Conservation (phyloP, 164 flowering plant genomes). For the Taxillus chinensis region DNA sequence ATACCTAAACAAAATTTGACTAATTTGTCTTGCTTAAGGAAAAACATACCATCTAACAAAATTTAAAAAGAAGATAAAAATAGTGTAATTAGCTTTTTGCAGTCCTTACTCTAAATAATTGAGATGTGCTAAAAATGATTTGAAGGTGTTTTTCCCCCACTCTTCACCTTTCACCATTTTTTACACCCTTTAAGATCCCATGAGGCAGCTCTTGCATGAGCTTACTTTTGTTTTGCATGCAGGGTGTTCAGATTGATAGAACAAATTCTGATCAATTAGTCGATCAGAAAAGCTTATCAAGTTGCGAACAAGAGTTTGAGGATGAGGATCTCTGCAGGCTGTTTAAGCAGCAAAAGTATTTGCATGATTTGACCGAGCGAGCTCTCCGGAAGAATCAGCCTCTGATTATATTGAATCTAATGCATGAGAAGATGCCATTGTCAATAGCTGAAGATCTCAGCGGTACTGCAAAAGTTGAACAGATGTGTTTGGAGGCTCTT, state of each 20-base stretch:
- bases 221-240: conserved; percentile 6
- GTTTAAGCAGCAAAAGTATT: conserved; percentile 53
- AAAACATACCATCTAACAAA: no score
- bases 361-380: conserved; percentile 57
- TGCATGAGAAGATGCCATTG: conserved; percentile 55
- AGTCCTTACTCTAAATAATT: no score
- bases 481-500: conserved; percentile 64
- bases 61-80: no score
- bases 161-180: no score
- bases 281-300: conserved; percentile 28
- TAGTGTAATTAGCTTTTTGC: no score
- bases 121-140: no score
- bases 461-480: conserved; percentile 51
- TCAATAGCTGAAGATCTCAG: conserved; percentile 36
- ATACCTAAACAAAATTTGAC: no score
- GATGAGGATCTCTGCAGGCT: conserved; percentile 39
- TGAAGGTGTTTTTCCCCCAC: no score
- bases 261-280: conserved; percentile 25
- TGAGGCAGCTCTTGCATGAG: no score
- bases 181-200: no score
- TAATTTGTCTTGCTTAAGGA: no score
- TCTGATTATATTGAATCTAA: conserved; percentile 54
- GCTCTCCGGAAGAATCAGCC: conserved; percentile 86
- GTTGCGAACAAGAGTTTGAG: conserved; percentile 27
- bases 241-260: conserved; percentile 79